phyloP scores from a whole-genome alignment of 2,329 filamentous ascomycete genomes.

The Teratosphaeria pseudoeucalypti region DNA sequence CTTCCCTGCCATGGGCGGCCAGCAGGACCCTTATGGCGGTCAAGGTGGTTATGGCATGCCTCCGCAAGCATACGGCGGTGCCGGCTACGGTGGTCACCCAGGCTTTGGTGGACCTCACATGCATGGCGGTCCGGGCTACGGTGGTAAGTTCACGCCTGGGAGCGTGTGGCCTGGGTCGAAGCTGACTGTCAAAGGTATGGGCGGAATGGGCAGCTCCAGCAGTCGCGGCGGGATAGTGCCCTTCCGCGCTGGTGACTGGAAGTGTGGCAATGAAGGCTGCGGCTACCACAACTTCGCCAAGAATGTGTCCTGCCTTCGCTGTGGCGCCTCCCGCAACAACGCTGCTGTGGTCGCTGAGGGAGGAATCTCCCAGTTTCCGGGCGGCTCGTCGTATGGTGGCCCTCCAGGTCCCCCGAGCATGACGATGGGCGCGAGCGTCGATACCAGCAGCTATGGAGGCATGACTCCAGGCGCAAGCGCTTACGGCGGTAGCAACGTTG shows the following conservation, averaged over 20 bases:
- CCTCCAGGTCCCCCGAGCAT: conserved; percentile 75
- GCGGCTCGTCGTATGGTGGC: conserved; percentile 43
- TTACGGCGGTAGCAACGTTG: conserved; percentile 54
- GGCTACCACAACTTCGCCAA: conserved; percentile 99
- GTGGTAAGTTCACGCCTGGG: conserved; percentile 19
- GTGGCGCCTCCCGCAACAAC: conserved; percentile 85
- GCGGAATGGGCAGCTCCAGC: conserved; percentile 52
- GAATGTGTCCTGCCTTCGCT: conserved; percentile 95
- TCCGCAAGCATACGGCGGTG: conserved; percentile 28
- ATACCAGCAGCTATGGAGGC: conserved; percentile 16
- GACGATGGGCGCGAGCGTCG: conserved; percentile 34
- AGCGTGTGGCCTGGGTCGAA: background rate
- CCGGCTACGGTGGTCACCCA: conserved; percentile 25
- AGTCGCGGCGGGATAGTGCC: conserved; percentile 60
- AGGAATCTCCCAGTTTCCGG: conserved; percentile 44
- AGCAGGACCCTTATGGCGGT: conserved; percentile 49
- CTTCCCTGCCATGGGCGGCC: conserved; percentile 84
- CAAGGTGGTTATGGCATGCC: conserved; percentile 40
- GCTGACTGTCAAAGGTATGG: conserved; percentile 25
- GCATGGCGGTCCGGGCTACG: conserved; percentile 38
- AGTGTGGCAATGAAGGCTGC: conserved; percentile 93
- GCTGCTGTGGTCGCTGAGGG: conserved; percentile 92
- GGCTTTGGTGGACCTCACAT: conserved; percentile 43
- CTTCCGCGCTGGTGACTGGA: conserved; percentile 98
- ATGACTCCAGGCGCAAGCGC: conserved; percentile 56